phyloP scores from a whole-genome alignment of 495 filamentous ascomycete species.

The Sporormia fimetaria region DNA sequence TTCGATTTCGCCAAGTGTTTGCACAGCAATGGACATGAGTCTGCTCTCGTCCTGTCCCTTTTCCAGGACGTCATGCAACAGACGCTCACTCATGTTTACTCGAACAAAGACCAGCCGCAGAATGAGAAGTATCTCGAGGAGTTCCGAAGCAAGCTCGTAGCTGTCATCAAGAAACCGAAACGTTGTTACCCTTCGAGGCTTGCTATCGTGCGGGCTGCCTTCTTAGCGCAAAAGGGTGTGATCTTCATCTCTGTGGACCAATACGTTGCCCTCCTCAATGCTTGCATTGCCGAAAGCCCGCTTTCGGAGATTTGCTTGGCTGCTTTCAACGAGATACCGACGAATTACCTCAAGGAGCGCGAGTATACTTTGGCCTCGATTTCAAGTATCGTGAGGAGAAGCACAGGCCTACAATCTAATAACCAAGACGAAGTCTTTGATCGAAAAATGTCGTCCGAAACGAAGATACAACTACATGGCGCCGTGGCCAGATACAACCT shows the following conservation, averaged over 20 bases:
- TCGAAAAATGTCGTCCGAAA: not conserved
- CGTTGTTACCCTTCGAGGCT: constrained; percentile 5
- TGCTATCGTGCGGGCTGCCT: constrained; percentile 6
- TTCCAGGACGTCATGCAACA: constrained; percentile 5
- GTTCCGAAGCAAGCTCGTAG: constrained; percentile 1
- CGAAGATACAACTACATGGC: constrained; percentile 1
- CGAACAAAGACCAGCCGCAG: constrained; percentile 13
- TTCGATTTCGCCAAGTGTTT: constrained; percentile 9
- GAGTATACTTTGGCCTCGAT: not conserved
- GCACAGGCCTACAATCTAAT: not conserved
- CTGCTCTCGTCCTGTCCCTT: not conserved
- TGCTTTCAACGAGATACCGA: constrained; percentile 12
- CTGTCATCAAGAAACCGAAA: not conserved
- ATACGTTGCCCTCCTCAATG: constrained; percentile 1
- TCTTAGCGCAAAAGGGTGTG: constrained; percentile 3
- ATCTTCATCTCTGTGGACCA: not conserved
- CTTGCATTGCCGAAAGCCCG: not conserved
- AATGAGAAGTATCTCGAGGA: constrained; percentile 8
- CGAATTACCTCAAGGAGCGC: not conserved
- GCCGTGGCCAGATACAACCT: constrained; percentile 5
- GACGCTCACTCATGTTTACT: constrained; percentile 7
- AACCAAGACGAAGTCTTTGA: not conserved
- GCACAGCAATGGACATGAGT: constrained; percentile 6
- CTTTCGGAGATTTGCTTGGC: constrained; percentile 3
- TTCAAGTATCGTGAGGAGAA: not conserved